These are phyloP conservation scores for Parastagonospora nodorum DNA, from an alignment of 2,329 filamentous ascomycete genomes.

Conservation along the genomic window DNA sequence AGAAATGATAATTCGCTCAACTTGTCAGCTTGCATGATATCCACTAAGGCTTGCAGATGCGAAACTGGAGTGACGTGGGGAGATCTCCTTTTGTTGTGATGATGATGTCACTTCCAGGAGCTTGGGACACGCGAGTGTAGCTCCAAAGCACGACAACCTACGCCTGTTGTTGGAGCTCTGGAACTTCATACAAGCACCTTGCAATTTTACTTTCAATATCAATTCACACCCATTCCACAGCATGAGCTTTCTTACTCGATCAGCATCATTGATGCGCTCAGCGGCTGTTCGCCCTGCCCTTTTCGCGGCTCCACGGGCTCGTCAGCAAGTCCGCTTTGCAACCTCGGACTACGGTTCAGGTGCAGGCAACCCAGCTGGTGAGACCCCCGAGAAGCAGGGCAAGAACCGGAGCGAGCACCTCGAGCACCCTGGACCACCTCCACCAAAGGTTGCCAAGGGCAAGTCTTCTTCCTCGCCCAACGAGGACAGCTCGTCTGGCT, in stretches of 20 bases:
- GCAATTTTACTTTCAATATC: not conserved
- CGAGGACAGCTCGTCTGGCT: conserved; percentile 16
- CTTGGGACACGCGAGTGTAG: not conserved
- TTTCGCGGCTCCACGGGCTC: conserved; percentile 31
- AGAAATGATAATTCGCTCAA: not conserved
- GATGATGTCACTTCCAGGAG: conserved; percentile 5
- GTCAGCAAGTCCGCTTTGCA: conserved; percentile 41
- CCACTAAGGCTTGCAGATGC: not conserved
- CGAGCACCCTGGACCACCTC: conserved; percentile 53
- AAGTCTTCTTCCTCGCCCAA: conserved; percentile 38
- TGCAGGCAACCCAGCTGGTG: conserved; percentile 48
- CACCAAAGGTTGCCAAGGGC: conserved; percentile 49
- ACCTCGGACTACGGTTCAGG: conserved; percentile 51
- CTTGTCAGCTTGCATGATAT: not conserved
- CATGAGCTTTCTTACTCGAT: conserved; percentile 40
- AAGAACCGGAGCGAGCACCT: conserved; percentile 45
- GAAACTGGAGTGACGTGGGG: conserved; percentile 6
- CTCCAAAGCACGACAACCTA: conserved; percentile 1
- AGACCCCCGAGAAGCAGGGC: conserved; percentile 51
- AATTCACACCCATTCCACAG: conserved; percentile 3
- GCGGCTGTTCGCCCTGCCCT: conserved; percentile 28
- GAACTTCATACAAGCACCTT: not conserved
- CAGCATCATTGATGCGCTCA: conserved; percentile 35
- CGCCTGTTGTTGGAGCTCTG: not conserved
- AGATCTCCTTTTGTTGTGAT: conserved; percentile 5